phyloP scores from a whole-genome alignment of 495 filamentous ascomycete genomes.

The Hyaloscypha hepaticicola region DNA sequence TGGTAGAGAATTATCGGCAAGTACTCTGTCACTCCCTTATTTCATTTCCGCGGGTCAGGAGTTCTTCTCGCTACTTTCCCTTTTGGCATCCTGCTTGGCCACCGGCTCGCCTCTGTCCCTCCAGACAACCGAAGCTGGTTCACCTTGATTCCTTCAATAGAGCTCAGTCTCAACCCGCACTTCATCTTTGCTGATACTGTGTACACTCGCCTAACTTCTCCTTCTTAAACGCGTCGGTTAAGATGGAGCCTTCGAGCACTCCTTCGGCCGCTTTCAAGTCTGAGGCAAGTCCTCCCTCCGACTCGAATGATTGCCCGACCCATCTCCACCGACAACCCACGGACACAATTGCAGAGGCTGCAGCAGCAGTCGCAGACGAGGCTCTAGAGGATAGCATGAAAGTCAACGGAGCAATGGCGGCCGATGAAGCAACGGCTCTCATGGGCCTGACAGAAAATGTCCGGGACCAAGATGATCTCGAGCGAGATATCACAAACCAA shows the following conservation, averaged over 20 bases:
- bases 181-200: not conserved
- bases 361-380: conserved; percentile 24
- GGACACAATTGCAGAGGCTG: conserved; percentile 25
- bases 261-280: conserved; percentile 2
- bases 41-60: not conserved
- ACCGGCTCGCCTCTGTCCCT: not conserved
- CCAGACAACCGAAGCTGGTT: not conserved
- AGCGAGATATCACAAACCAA: conserved; percentile 69
- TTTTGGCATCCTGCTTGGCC: not conserved
- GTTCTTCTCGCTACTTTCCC: not conserved
- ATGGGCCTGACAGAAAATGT: conserved; percentile 68
- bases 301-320: not conserved
- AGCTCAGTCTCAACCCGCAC: not conserved
- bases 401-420: conserved; percentile 1
- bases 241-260: conserved; percentile 5
- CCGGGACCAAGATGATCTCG: conserved; percentile 81
- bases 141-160: not conserved
- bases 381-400: conserved; percentile 13
- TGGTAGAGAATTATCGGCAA: not conserved
- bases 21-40: not conserved
- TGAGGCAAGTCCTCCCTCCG: not conserved
- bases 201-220: not conserved
- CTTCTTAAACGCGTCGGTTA: not conserved
- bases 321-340: conserved; percentile 5
- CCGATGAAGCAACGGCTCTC: conserved; percentile 50